Percentiles rank a stretch among this genome's conserved stretches.
Conservation (phyloP, 345 rosid species). For the Sonneratia alba region DNA sequence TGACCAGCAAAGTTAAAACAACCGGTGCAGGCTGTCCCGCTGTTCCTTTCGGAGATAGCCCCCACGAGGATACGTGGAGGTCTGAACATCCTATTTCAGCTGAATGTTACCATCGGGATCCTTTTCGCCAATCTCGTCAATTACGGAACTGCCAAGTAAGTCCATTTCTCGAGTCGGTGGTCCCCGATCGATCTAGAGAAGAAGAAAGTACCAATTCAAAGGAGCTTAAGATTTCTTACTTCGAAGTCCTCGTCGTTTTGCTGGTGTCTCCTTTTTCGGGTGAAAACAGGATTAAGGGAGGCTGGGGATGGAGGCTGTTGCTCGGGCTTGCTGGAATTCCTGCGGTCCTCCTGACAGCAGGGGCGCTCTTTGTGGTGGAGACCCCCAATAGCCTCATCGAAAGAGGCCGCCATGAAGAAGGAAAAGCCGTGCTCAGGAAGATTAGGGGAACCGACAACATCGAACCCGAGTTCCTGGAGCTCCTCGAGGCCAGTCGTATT, state of each 20-base stretch:
- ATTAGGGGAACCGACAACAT: conserved; percentile 77
- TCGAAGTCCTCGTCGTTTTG: too few species aligned
- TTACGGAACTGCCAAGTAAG: conserved; percentile 84
- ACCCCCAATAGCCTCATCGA: conserved; percentile 90
- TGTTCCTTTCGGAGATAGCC: conserved; percentile 93
- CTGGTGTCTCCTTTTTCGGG: too few species aligned
- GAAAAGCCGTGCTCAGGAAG: conserved; percentile 65
- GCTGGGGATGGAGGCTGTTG: conserved; percentile 96
- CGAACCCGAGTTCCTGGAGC: conserved; percentile 76
- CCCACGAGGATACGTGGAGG: conserved; percentile 93
- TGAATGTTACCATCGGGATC: conserved; percentile 87
- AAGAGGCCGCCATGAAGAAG: conserved; percentile 82
- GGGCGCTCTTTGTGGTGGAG: conserved; percentile 70
- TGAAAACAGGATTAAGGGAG: conserved; percentile 49
- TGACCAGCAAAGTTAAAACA: too few species aligned
- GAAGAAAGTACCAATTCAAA: too few species aligned
- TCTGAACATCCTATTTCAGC: conserved; percentile 84
- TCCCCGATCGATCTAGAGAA: too few species aligned
- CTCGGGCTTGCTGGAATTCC: conserved; percentile 86
- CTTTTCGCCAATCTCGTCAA: conserved; percentile 88
- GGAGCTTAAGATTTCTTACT: too few species aligned
- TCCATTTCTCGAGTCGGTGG: neutral
- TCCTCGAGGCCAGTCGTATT: conserved; percentile 80
- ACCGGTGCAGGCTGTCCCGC: conserved; percentile 63
- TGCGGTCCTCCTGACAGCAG: conserved; percentile 62